Conservation (phyloP, 768 basidiomycete species). For the Suillus luteus region DNA sequence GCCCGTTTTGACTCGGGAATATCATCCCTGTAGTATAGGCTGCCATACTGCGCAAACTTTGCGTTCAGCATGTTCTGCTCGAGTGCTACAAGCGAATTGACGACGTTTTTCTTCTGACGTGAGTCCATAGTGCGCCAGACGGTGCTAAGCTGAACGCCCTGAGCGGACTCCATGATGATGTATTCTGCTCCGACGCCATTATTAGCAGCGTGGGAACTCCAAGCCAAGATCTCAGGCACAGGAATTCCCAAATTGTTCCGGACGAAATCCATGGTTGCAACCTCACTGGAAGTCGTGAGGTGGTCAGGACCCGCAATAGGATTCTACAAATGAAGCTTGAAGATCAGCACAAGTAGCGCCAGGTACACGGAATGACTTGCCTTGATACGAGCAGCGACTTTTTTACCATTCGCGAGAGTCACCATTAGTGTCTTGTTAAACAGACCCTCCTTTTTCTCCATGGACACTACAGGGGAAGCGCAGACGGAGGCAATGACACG, state of each 20-base stretch:
- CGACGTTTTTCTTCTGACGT: conserved; percentile 19
- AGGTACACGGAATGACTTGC: conserved; percentile 7
- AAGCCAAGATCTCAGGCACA: conserved; percentile 32
- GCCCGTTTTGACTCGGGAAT: conserved; percentile 10
- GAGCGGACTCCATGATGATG: conserved; percentile 36
- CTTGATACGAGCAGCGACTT: conserved; percentile 17
- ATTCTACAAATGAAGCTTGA: conserved; percentile 11
- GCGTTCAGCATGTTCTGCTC: conserved; percentile 23
- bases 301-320: conserved; percentile 32
- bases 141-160: conserved; percentile 26
- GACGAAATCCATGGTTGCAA: conserved; percentile 36
- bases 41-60: conserved; percentile 33
- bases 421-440: conserved; percentile 20
- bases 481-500: conserved; percentile 18
- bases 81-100: conserved; percentile 24
- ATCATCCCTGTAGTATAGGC: conserved; percentile 36
- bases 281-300: conserved; percentile 37
- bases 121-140: conserved; percentile 25
- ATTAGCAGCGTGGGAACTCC: conserved; percentile 25
- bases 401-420: conserved; percentile 15
- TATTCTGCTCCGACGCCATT: conserved; percentile 33
- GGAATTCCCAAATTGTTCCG: conserved; percentile 30
- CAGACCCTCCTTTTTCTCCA: conserved; percentile 21
- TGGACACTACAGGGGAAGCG: conserved; percentile 17
- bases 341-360: not conserved